These are phyloP conservation scores for Geotrichum candidum DNA, from an alignment of 1,139 yeast species.

Conservation along the genomic window DNA sequence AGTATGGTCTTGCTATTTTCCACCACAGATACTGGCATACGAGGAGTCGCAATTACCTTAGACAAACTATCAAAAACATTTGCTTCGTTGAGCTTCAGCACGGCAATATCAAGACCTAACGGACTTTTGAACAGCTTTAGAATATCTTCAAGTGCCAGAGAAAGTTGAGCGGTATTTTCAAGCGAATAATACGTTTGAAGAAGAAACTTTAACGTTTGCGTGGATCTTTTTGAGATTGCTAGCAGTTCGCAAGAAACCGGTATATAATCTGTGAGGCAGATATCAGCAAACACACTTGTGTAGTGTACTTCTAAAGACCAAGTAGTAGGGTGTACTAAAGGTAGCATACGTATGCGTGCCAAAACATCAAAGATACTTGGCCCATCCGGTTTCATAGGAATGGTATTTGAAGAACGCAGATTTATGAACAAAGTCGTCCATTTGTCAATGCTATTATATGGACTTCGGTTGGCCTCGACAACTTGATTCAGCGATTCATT, in stretches of 20 bases:
- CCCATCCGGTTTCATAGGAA: slow-evolving; percentile 1
- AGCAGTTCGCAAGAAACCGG: slow-evolving; percentile 4
- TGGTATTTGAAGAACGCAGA: background rate
- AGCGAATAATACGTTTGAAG: background rate
- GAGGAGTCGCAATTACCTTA: background rate
- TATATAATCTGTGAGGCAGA: slow-evolving; percentile 5
- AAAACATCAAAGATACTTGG: slow-evolving; percentile 9
- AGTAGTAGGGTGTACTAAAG: slow-evolving; percentile 3
- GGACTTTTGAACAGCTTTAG: slow-evolving; percentile 7
- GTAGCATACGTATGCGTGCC: slow-evolving; percentile 1
- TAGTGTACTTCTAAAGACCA: slow-evolving; percentile 10
- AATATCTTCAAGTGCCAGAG: background rate
- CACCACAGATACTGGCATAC: background rate
- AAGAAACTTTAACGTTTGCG: background rate
- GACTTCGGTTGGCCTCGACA: background rate
- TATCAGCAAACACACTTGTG: slow-evolving; percentile 4
- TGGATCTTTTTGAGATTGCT: background rate
- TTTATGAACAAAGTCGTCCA: slow-evolving; percentile 7
- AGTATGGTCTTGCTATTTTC: slow-evolving; percentile 8
- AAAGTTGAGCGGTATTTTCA: background rate
- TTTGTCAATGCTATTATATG: slow-evolving; percentile 1
- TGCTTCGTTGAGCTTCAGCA: slow-evolving; percentile 2
- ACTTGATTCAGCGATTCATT: background rate
- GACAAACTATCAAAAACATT: slow-evolving; percentile 2
- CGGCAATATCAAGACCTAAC: slow-evolving; percentile 2